Conservation (phyloP, 495 filamentous ascomycete species). For the Copromyces sp. region DNA sequence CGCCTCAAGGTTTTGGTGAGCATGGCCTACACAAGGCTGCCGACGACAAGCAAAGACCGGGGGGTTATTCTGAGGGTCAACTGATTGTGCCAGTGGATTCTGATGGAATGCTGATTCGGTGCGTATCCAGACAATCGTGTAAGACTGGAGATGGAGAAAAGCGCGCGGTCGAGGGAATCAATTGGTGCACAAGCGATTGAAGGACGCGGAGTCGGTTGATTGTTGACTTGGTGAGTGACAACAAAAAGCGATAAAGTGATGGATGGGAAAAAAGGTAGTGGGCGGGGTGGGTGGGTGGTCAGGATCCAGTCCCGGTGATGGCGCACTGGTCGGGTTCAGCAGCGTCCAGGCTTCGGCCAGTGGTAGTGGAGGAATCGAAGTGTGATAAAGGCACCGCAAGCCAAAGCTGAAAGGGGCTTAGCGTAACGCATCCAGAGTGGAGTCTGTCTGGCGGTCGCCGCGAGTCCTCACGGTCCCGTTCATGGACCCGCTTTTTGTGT, state of each 20-base stretch:
- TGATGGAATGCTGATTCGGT: background rate
- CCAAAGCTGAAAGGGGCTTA: conserved; percentile 12
- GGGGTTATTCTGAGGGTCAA: background rate
- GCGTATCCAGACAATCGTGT: background rate
- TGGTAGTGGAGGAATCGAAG: background rate
- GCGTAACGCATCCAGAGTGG: conserved; percentile 6
- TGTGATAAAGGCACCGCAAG: background rate
- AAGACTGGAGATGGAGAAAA: background rate
- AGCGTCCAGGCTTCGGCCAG: background rate
- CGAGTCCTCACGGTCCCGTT: background rate
- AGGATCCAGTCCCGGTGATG: background rate
- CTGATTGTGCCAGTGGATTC: background rate
- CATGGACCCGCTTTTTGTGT: background rate
- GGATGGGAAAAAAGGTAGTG: background rate
- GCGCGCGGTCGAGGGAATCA: background rate
- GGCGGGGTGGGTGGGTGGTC: background rate
- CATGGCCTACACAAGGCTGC: background rate
- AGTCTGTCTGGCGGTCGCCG: background rate
- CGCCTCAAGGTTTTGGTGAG: background rate
- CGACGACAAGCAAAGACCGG: background rate
- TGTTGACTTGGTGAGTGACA: background rate
- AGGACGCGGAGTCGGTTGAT: background rate
- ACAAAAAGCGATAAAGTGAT: background rate
- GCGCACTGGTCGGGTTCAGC: background rate
- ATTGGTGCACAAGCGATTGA: background rate